Percentiles rank a stretch among this genome's conserved stretches.
phyloP scores from a whole-genome alignment of 805 yeast genomes.

The Dipodascus albidus region DNA sequence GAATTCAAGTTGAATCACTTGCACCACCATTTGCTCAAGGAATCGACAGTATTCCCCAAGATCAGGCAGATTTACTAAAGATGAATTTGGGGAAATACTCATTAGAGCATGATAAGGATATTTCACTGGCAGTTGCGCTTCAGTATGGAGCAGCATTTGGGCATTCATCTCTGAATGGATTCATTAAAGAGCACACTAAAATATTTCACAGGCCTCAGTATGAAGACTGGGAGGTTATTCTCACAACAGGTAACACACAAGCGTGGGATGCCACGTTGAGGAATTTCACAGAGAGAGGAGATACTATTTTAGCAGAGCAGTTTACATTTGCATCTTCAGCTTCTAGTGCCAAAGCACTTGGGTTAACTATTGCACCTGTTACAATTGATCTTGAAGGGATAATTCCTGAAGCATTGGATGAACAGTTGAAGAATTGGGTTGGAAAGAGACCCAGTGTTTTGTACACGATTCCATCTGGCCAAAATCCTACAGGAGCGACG shows the following conservation, averaged over 20 bases:
- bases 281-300: constrained; percentile 8
- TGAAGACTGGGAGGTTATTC: background rate
- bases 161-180: background rate
- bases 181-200: background rate
- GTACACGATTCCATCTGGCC: constrained; percentile 72
- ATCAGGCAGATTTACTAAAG: constrained; percentile 18
- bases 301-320: constrained; percentile 57
- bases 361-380: constrained; percentile 52
- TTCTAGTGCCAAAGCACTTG: constrained; percentile 54
- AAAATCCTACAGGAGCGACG: constrained; percentile 74
- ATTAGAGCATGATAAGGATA: background rate
- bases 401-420: constrained; percentile 44
- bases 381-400: constrained; percentile 52
- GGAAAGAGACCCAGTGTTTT: constrained; percentile 32
- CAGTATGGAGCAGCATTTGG: constrained; percentile 1
- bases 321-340: constrained; percentile 66
- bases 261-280: background rate
- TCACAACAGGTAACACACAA: background rate
- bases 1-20: background rate
- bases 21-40: background rate
- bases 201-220: background rate
- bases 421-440: constrained; percentile 50
- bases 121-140: background rate
- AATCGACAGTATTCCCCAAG: constrained; percentile 12
- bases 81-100: background rate